Conservation (phyloP, 768 basidiomycete genomes). For the Podaxis sp. region DNA sequence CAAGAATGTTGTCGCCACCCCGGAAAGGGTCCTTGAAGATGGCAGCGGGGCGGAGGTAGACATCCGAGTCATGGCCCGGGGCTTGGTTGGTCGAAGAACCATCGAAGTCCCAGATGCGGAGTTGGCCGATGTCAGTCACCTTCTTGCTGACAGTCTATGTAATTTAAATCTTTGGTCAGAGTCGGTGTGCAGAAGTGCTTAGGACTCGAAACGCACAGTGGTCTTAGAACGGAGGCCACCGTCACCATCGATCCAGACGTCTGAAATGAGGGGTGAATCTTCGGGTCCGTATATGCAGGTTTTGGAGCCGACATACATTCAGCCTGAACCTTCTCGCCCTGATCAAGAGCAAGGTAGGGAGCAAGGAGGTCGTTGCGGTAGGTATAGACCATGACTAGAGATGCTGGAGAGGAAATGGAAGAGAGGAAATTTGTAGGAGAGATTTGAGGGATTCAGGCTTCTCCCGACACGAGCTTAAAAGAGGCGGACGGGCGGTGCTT, state of each 20-base stretch:
- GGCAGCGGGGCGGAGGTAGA: slow-evolving; percentile 95
- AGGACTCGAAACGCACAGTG: slow-evolving; percentile 52
- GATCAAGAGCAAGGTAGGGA: slow-evolving; percentile 85
- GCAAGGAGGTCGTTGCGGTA: slow-evolving; percentile 87
- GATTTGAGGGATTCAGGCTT: slow-evolving; percentile 22
- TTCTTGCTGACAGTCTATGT: slow-evolving; percentile 81
- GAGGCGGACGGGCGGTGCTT: slow-evolving; percentile 25
- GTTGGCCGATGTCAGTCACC: slow-evolving; percentile 83
- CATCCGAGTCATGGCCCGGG: slow-evolving; percentile 92
- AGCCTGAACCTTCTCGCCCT: slow-evolving; percentile 92
- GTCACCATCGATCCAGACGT: slow-evolving; percentile 98
- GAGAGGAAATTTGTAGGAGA: slow-evolving; percentile 23
- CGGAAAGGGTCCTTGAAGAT: slow-evolving; percentile 99
- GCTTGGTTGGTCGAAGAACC: slow-evolving; percentile 98
- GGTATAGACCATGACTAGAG: slow-evolving; percentile 30
- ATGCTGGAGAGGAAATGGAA: slow-evolving; percentile 18
- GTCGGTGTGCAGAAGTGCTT: background rate
- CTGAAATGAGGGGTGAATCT: slow-evolving; percentile 40
- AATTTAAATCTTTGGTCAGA: background rate
- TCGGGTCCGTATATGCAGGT: slow-evolving; percentile 19
- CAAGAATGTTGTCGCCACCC: slow-evolving; percentile 95
- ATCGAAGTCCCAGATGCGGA: slow-evolving; percentile 99
- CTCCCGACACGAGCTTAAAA: slow-evolving; percentile 26
- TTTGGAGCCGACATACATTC: slow-evolving; percentile 61
- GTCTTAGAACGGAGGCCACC: slow-evolving; percentile 95